These are phyloP conservation scores for Zygoascus hellenicus DNA, from an alignment of 1,139 yeast species.

Conservation along the genomic window DNA sequence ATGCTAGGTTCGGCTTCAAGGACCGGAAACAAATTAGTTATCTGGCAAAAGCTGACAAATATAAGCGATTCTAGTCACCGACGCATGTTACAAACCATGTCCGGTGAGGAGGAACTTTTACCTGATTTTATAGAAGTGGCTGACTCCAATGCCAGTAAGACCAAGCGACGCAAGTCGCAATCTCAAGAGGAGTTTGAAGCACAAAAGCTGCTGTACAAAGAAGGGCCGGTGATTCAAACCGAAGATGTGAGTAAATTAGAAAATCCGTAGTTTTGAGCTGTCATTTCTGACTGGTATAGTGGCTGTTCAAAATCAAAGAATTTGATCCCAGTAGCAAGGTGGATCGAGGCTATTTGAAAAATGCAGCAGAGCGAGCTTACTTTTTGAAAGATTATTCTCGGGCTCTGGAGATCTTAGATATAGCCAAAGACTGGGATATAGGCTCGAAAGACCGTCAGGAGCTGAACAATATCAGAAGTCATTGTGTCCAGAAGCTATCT, in stretches of 20 bases:
- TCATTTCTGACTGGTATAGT: constrained; percentile 14
- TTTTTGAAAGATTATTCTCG: constrained; percentile 26
- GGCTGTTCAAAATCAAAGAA: constrained; percentile 20
- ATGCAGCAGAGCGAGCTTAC: constrained; percentile 34
- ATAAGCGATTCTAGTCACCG: too few species aligned
- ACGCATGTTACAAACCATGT: background rate
- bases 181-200: constrained; percentile 29
- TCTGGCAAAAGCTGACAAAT: too few species aligned
- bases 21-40: too few species aligned
- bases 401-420: constrained; percentile 26
- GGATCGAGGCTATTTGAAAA: constrained; percentile 28
- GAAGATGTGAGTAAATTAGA: constrained; percentile 16
- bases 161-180: constrained; percentile 29
- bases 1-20: too few species aligned
- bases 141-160: background rate
- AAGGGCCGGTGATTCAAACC: constrained; percentile 30
- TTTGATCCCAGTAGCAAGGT: constrained; percentile 21
- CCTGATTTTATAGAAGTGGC: constrained; percentile 9
- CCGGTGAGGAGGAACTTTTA: constrained; percentile 3
- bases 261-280: constrained; percentile 11
- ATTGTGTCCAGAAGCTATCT: constrained; percentile 12
- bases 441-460: constrained; percentile 19
- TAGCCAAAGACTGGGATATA: constrained; percentile 18
- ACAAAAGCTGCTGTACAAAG: constrained; percentile 26
- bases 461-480: constrained; percentile 19